phyloP scores from a whole-genome alignment of 202 grass and related monocot species.

The Elaeis oleifera region DNA sequence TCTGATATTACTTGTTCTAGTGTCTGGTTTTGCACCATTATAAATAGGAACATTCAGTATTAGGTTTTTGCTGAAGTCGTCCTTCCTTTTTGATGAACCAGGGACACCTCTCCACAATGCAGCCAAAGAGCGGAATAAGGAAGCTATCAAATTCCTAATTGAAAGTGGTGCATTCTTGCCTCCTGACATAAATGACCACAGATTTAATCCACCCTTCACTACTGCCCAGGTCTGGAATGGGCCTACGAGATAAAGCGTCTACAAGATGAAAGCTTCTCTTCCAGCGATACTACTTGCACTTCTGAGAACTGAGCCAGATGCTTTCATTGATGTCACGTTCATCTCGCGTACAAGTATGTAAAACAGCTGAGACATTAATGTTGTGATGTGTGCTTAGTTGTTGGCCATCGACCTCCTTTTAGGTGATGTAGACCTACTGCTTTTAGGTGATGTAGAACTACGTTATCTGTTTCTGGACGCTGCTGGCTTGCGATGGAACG shows the following conservation, averaged over 20 bases:
- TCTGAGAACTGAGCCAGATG: constrained; percentile 32
- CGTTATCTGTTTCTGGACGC: no score
- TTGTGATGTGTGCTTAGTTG: no score
- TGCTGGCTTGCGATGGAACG: no score
- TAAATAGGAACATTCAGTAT: no score
- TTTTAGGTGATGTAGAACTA: no score
- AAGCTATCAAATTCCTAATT: constrained; percentile 67
- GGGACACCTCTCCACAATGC: constrained; percentile 93
- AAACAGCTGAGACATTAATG: no score
- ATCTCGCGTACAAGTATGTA: no score
- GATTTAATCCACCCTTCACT: constrained; percentile 96
- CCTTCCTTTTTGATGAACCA: constrained; percentile 15
- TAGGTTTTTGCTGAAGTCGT: neutral
- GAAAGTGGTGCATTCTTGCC: constrained; percentile 91
- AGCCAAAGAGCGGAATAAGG: constrained; percentile 92
- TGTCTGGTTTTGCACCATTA: no score
- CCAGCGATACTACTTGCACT: constrained; percentile 30
- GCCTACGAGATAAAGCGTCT: constrained; percentile 84
- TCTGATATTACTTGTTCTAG: no score
- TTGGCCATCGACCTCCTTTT: no score
- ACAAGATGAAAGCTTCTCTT: constrained; percentile 37
- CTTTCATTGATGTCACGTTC: no score
- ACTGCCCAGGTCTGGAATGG: constrained; percentile 97
- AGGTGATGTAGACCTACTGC: no score
- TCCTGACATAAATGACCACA: constrained; percentile 77